Percentiles rank a stretch among this genome's conserved stretches.
phyloP scores from a whole-genome alignment of 2,329 filamentous ascomycete species.

The Geosmithia flava region DNA sequence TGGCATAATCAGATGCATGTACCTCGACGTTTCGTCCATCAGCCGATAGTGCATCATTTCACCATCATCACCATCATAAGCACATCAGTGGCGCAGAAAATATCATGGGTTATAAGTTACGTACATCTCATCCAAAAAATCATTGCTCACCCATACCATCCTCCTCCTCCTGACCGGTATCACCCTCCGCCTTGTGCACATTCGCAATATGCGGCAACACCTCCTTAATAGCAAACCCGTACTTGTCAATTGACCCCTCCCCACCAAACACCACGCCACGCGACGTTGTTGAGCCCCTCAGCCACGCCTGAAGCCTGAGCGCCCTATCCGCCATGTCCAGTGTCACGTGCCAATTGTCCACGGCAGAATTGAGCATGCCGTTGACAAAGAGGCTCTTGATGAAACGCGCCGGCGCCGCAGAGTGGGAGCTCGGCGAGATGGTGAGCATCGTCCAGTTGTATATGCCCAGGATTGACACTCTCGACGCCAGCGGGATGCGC shows the following conservation, averaged over 20 bases:
- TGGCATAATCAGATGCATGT: no score
- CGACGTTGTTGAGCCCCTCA: slow-evolving; percentile 11
- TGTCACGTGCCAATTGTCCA: slow-evolving; percentile 36
- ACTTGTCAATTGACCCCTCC: slow-evolving; percentile 10
- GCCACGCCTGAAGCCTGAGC: slow-evolving; percentile 28
- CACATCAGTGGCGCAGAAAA: no score
- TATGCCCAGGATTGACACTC: slow-evolving; percentile 34
- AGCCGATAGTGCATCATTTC: no score
- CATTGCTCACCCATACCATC: no score
- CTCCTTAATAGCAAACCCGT: slow-evolving; percentile 13
- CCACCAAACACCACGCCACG: slow-evolving; percentile 8
- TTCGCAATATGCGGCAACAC: slow-evolving; percentile 8
- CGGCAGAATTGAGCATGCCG: slow-evolving; percentile 28
- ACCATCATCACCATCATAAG: no score
- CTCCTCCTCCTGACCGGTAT: no score
- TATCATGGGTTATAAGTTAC: no score
- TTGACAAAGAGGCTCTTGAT: slow-evolving; percentile 31
- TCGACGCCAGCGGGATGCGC: slow-evolving; percentile 30
- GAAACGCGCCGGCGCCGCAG: slow-evolving; percentile 26
- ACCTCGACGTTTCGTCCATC: no score
- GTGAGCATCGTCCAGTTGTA: slow-evolving; percentile 34
- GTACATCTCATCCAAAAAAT: no score
- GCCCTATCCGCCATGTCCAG: slow-evolving; percentile 21
- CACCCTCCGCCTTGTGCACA: background rate
- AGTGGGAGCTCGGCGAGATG: slow-evolving; percentile 24